phyloP scores from a whole-genome alignment of 169 alveolate species.

The Cryptosporidium sp. region DNA sequence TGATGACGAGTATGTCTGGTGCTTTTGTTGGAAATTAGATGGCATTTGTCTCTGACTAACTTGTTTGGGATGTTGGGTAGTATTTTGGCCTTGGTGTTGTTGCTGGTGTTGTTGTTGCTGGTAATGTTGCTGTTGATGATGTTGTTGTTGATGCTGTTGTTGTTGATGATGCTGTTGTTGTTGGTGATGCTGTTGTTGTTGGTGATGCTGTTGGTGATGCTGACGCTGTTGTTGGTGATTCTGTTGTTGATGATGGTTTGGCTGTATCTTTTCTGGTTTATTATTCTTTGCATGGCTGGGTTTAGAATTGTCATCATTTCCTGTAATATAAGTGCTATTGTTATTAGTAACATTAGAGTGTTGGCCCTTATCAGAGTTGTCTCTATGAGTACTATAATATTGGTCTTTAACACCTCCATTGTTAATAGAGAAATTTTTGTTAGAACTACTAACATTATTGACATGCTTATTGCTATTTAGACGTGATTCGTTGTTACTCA shows the following conservation, averaged over 20 bases:
- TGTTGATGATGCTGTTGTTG: too few relatives aligned
- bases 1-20: slow-evolving; percentile 16
- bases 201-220: neutral
- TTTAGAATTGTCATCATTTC: neutral
- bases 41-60: neutral
- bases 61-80: neutral
- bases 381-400: neutral
- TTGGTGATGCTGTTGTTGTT: neutral
- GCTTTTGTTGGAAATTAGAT: slow-evolving; percentile 7
- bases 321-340: neutral
- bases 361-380: neutral
- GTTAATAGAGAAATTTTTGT: neutral
- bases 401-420: slow-evolving; percentile 7
- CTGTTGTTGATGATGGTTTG: slow-evolving; percentile 8
- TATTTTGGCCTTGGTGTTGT: neutral
- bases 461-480: neutral
- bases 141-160: neutral
- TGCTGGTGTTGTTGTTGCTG: neutral
- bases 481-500: slow-evolving; percentile 3
- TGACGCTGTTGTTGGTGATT: neutral
- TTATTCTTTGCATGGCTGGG: neutral
- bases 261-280: slow-evolving; percentile 4
- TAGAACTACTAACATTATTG: neutral
- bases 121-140: neutral
- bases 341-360: neutral